Evolutionary conservation across 2,329 filamentous ascomycete species (phyloP).

Genomic region (Sclerotinia minor): DNA sequence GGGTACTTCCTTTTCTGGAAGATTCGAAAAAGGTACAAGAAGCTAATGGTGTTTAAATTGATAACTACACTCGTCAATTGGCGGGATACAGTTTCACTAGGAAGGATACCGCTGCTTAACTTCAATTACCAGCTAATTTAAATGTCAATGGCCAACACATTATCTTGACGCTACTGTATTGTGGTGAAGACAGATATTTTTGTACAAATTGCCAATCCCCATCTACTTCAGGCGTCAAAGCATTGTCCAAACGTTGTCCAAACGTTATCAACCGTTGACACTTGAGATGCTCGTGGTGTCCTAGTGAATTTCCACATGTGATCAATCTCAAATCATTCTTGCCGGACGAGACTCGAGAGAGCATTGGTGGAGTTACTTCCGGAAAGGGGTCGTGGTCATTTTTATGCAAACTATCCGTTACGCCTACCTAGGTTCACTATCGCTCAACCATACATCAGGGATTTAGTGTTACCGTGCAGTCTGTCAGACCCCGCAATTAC

Average conservation of each 20-base stretch:
- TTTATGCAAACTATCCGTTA: neutral
- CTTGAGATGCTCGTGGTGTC: conserved; percentile 12
- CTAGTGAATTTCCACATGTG: conserved; percentile 2
- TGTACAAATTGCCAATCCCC: conserved; percentile 12
- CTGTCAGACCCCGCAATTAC: conserved; percentile 23
- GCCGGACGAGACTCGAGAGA: neutral
- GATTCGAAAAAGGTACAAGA: conserved; percentile 13
- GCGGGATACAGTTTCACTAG: neutral
- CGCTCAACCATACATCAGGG: conserved; percentile 7
- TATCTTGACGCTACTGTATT: neutral
- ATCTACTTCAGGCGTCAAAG: conserved; percentile 2
- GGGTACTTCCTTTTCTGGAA: conserved; percentile 16
- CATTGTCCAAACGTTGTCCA: neutral
- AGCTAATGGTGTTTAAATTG: neutral
- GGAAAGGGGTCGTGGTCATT: neutral
- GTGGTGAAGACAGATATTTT: neutral
- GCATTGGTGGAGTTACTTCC: neutral
- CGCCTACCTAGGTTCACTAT: neutral
- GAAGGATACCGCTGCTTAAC: conserved; percentile 13
- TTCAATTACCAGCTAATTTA: neutral
- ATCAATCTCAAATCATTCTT: conserved; percentile 12
- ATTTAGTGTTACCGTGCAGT: conserved; percentile 20
- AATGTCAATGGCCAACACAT: conserved; percentile 15
- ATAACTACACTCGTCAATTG: neutral
- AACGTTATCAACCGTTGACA: neutral